Evolutionary conservation across 805 yeast genomes (phyloP), one percentile per base, ranked within the genome.

Genomic region (Kurtzmaniella cleridarum): DNA sequence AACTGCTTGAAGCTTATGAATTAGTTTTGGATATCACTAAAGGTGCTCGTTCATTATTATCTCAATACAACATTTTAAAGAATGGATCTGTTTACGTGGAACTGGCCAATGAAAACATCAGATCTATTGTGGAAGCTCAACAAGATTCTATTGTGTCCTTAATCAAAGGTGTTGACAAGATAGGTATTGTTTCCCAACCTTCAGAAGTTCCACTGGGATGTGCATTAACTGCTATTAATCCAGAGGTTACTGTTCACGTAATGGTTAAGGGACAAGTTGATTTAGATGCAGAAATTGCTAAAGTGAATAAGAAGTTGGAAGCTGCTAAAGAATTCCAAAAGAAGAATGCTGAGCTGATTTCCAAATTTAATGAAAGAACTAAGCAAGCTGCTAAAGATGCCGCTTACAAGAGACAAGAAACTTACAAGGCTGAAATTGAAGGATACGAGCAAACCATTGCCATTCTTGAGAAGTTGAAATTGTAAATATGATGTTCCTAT

Each of bases 211-310:
- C 97, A 50, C 78, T 79, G 43, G 98, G 98, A 34, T 86, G 95
- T 62, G 96, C 91, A 32, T 75, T 89, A 48, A 81, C 79, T 50
- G 77, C 95, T 41, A 87, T 91, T 42, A 77, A 79, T 42, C 83
- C 95, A 35, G 84, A 78, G 40, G 80, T 87, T 59, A 82, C 79
- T 43, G 98, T 90, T 15, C 96, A 88, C 54, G 78, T 91, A 24
- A 73, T 93, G 59, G 96, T 91, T 41, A 90, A 88, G 73, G 98
- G 98, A 39, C 90, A 84, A 59, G 81, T 93, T 50, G 97, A 91
- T 62, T 76, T 90, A 50, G 97, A 89, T 54, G 84, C 84, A 40
- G 98, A 93, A 69, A 85, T 93, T 53, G 57, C 71, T 50, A 93
- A 91, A 75, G 93, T 89, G 29, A 62, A 71, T 54, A 79, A 78